Base-by-base conservation (phyloP, 768 basidiomycete genomes). In the Agaricus blazei region DNA sequence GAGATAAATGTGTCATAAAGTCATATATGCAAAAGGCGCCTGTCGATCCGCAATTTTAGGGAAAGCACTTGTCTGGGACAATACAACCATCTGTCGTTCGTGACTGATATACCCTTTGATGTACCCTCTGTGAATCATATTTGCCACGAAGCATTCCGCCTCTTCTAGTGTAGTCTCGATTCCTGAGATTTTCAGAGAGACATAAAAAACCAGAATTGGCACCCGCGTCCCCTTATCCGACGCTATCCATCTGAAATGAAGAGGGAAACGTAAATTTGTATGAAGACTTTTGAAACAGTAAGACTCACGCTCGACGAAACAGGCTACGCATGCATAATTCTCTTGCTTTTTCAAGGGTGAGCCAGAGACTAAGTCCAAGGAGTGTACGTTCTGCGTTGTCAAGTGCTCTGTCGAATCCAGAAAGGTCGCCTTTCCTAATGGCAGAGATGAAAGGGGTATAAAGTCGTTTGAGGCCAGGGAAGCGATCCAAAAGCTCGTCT, bases 71-170 rank as follows among this genome's bases (percentile, higher is more conserved):
- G 75, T 78, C 59, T 82, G 81, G 1, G 91, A 85, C 44, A 98
- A 68, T 4, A 99, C 97, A 4, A 98, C 92, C 82, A 88, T 92
- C 73, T 91, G 89, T 69, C 90, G 90, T 65, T 90, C 91, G 64
- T 99, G 97, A 48, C 93, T 93, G 63, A 99, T 94, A 70, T 98
- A 99, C 8, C 97, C 97, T 49, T 90, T 81, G 71, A 98, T 87
- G 68, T 86, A 91, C 19, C 90, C 90, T 72, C 87, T 91, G 73
- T 88, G 93, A 43, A 98, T 90, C 90, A 96, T 89, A 66, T 95
- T 95, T 28, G 94, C 93, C 7, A 97, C 83, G 50, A 94, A 80
- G 68, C 94, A 97, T 69, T 98, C 94, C 2, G 91, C 90, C 68
- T 96, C 94, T 60, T 90, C 93, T 57, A 75, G 65, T 7, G 84